Evolutionary conservation across 78 protist species (phyloP).

Genomic region (Speleostelium caveatum): DNA sequence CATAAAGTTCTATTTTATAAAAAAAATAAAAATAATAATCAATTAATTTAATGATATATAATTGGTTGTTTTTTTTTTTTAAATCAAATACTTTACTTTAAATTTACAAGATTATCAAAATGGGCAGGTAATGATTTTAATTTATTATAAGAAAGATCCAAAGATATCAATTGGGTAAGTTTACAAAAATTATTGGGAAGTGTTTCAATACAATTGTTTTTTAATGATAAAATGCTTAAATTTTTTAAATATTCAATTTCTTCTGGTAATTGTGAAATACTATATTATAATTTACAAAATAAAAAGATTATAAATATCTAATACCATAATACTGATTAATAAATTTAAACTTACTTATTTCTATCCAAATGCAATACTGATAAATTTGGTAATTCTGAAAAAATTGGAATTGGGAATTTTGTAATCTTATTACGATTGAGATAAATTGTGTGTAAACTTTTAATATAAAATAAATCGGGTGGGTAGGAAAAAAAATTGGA

Average conservation of each 20-base stretch:
- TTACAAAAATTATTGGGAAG: constrained; percentile 36
- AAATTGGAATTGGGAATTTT: constrained; percentile 16
- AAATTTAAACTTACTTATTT: constrained; percentile 16
- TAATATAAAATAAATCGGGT: constrained; percentile 30
- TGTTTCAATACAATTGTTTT: constrained; percentile 29
- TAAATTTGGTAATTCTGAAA: constrained; percentile 49
- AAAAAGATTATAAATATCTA: neutral
- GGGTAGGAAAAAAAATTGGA: constrained; percentile 28
- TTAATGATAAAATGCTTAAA: constrained; percentile 38
- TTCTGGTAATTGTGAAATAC: constrained; percentile 57
- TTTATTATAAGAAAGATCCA: constrained; percentile 63
- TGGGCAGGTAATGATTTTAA: constrained; percentile 26
- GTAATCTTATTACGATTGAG: constrained; percentile 37
- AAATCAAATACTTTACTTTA: constrained; percentile 7
- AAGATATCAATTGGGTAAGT: constrained; percentile 13
- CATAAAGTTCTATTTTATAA: constrained; percentile 7
- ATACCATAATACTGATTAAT: neutral
- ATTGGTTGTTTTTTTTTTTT: neutral
- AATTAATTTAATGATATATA: neutral
- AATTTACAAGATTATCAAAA: constrained; percentile 34
- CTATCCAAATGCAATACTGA: constrained; percentile 23
- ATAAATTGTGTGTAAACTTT: constrained; percentile 19
- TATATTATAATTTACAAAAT: neutral
- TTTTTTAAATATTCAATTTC: constrained; percentile 39
- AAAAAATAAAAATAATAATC: neutral